A percentile compares a stretch with the other conserved stretches of the same genome.
These are phyloP conservation scores for Daedaleopsis sinensis DNA, from an alignment of 768 basidiomycete species.

Conservation along the genomic window DNA sequence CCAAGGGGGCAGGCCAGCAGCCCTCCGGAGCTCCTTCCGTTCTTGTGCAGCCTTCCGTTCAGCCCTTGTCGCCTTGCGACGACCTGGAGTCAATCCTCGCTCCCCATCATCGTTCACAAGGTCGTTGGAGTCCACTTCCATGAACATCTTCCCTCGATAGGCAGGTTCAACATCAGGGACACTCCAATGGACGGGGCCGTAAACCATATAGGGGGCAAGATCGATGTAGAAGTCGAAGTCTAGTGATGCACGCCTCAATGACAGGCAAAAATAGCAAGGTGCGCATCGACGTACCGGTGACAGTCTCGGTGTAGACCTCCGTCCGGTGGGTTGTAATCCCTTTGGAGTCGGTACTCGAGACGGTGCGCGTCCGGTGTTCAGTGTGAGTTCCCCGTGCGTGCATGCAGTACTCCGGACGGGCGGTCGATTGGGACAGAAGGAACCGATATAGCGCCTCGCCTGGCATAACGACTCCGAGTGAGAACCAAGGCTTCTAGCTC, in stretches of 20 bases:
- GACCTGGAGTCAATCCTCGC: neutral
- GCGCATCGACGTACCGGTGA: constrained; percentile 41
- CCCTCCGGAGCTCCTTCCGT: constrained; percentile 47
- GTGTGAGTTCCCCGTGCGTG: constrained; percentile 57
- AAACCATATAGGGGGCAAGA: constrained; percentile 44
- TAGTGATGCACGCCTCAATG: neutral
- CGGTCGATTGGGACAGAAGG: constrained; percentile 57
- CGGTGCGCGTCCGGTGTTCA: constrained; percentile 54
- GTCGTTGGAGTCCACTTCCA: constrained; percentile 49
- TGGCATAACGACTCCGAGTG: constrained; percentile 29
- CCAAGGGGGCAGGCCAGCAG: constrained; percentile 59
- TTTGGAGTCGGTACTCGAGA: constrained; percentile 38
- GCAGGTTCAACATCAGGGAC: constrained; percentile 64
- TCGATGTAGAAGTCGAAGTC: constrained; percentile 73
- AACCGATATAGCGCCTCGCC: constrained; percentile 78
- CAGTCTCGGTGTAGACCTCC: constrained; percentile 59
- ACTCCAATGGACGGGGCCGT: constrained; percentile 55
- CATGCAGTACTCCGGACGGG: constrained; percentile 48
- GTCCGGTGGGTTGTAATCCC: constrained; percentile 39
- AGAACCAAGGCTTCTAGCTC: neutral
- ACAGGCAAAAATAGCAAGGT: neutral
- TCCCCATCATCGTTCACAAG: constrained; percentile 2
- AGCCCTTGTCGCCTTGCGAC: constrained; percentile 43
- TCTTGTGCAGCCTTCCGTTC: constrained; percentile 47
- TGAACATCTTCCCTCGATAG: constrained; percentile 64